Evolutionary conservation across 768 basidiomycete species (phyloP).

Genomic region (Trametes cinnabarina): DNA sequence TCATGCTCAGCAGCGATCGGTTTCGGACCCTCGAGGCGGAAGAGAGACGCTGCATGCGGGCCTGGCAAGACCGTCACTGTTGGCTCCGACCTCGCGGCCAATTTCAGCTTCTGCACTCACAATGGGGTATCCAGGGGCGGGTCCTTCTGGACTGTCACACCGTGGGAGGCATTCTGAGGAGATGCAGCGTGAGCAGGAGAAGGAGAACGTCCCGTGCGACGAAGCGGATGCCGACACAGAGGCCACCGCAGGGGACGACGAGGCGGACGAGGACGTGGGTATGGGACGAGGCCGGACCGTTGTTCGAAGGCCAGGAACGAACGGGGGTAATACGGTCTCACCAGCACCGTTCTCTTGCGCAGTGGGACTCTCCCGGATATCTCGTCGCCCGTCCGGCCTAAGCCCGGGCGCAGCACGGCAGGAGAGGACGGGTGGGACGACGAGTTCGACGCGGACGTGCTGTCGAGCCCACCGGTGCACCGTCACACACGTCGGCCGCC

Average conservation of each 20-base stretch:
- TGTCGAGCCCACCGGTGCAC: conserved; percentile 46
- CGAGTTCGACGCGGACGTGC: conserved; percentile 52
- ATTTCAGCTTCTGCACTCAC: conserved; percentile 35
- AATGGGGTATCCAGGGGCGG: conserved; percentile 28
- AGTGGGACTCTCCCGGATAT: conserved; percentile 55
- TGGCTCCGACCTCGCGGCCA: neutral
- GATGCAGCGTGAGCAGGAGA: conserved; percentile 29
- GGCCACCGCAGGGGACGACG: conserved; percentile 38
- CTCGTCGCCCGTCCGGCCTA: conserved; percentile 56
- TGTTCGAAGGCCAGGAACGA: too few species aligned
- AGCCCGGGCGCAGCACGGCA: conserved; percentile 10
- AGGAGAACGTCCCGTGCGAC: conserved; percentile 42
- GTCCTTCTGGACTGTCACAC: conserved; percentile 8
- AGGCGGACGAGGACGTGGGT: conserved; percentile 36
- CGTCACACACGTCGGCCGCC: neutral
- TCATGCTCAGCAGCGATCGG: conserved; percentile 14
- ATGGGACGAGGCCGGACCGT: conserved; percentile 38
- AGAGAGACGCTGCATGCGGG: neutral
- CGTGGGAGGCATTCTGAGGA: conserved; percentile 4
- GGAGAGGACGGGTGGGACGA: conserved; percentile 26
- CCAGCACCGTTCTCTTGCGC: conserved; percentile 53
- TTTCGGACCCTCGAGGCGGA: conserved; percentile 18
- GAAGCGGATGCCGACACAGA: conserved; percentile 21
- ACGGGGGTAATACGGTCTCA: too few species aligned
- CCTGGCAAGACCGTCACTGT: neutral